Evolutionary conservation across 2,329 filamentous ascomycete genomes (phyloP), one percentile per base, ranked within the genome.

Genomic region (Colletotrichum australisinense): DNA sequence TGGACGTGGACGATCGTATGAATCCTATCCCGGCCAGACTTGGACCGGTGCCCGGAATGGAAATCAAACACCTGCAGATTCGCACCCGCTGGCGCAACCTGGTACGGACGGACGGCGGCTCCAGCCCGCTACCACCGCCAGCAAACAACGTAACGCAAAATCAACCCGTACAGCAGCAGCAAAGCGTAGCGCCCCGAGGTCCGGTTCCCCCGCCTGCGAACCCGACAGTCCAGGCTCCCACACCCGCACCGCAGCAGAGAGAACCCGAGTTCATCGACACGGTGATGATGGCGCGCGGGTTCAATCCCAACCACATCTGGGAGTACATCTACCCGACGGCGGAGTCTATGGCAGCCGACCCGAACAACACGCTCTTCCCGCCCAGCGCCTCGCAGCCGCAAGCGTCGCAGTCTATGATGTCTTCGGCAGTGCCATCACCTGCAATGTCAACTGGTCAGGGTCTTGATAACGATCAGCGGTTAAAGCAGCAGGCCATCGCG

Each of bases 61-160:
- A 88, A 58, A 82, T 81, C 52, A 82, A 82, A 19, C 82, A 88
- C 75, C 86, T 87, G n/a, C 81, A 85, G 57, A 76, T 83, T 5
- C 80, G 84, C 22, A 84, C 88, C 12, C 84, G 84, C 38, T 91
- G 89, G 89, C 84, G 87, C 52, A 81, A 83, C 55, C 79, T 91
- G 8, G 83, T 91, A 6, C 81, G 82, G 19, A 79, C 79, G 5
- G 81, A 81, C 1, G 77, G 75, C 1, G 77, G 75, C 1, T 76
- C 78, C 38, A 76, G 68, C 12, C 70, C 79, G 42, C 74, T 76
- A 19, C 72, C 70, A 76, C 77, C 58, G 73, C 77, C 67, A 76
- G 78, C 38, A 5, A 35, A 26, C 30, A 42, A 16, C 22, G 35
- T 12, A 16, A 19, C 28, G 16, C 24, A 59, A 14, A 22, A 11